phyloP scores from a whole-genome alignment of 192 early-diverging fungal genomes.

The Oehlia diaphana region DNA sequence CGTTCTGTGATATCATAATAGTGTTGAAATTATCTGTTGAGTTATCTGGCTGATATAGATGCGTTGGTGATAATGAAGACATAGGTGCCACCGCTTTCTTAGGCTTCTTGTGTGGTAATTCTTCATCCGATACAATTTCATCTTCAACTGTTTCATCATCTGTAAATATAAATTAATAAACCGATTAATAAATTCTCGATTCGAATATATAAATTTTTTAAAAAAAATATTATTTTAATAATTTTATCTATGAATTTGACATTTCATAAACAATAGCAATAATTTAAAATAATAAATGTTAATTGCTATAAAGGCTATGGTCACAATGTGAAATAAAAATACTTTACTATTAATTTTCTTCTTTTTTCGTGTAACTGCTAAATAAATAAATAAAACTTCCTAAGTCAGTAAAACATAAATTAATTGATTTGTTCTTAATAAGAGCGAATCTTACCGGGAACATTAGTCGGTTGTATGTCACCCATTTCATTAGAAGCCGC shows the following conservation, averaged over 20 bases:
- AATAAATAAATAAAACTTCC: neutral
- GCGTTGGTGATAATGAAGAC: neutral
- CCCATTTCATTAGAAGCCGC: neutral
- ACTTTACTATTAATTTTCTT: constrained; percentile 20
- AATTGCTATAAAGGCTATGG: too few relatives aligned
- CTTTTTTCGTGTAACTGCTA: constrained; percentile 19
- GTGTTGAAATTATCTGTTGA: neutral
- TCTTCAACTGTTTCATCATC: constrained; percentile 16
- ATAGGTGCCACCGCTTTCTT: too few relatives aligned
- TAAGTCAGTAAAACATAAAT: neutral
- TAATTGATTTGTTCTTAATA: neutral
- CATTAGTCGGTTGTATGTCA: neutral
- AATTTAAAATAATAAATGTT: too few relatives aligned
- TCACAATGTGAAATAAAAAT: neutral
- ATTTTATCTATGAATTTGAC: too few relatives aligned
- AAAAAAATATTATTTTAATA: neutral
- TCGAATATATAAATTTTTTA: too few relatives aligned
- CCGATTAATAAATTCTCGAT: too few relatives aligned
- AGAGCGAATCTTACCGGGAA: neutral
- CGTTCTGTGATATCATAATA: neutral
- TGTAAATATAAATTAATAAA: neutral
- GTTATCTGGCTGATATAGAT: neutral
- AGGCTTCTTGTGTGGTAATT: constrained; percentile 12
- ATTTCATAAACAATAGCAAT: neutral
- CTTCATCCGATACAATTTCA: constrained; percentile 2